These are phyloP conservation scores for Coemansia sp. DNA, from an alignment of 192 early-diverging fungal genomes.

Conservation along the genomic window DNA sequence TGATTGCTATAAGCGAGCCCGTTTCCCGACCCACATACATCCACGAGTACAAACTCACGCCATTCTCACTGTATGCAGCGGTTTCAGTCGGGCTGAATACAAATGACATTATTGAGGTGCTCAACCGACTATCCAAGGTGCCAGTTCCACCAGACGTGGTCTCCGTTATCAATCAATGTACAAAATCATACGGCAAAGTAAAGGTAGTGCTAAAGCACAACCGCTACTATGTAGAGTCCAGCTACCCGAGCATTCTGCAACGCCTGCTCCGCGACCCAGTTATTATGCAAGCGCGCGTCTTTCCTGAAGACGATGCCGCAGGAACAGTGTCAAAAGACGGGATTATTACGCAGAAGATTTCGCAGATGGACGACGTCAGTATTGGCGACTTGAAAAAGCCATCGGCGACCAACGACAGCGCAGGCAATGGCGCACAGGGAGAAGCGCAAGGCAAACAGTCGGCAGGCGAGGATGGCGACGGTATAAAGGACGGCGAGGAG, in stretches of 20 bases:
- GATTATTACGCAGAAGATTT: constrained; percentile 59
- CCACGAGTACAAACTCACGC: constrained; percentile 89
- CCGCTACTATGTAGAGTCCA: constrained; percentile 90
- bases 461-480: constrained; percentile 2
- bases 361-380: constrained; percentile 64
- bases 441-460: background rate
- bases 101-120: constrained; percentile 85
- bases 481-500: background rate
- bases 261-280: constrained; percentile 72
- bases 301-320: constrained; percentile 49
- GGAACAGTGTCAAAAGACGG: constrained; percentile 45
- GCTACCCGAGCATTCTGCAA: constrained; percentile 77
- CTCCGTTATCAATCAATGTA: constrained; percentile 76
- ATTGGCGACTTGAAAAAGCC: constrained; percentile 66
- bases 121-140: constrained; percentile 87
- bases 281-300: constrained; percentile 67
- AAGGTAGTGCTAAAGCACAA: constrained; percentile 96
- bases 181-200: constrained; percentile 90
- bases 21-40: constrained; percentile 67
- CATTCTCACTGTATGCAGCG: constrained; percentile 96
- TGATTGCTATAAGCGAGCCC: constrained; percentile 95
- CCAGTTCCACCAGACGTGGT: constrained; percentile 74
- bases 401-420: background rate
- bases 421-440: background rate
- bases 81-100: constrained; percentile 94